Evolutionary conservation across 2,329 filamentous ascomycete species (phyloP), one percentile per base, ranked within the genome.

Genomic region (Plenodomus tracheiphilus): DNA sequence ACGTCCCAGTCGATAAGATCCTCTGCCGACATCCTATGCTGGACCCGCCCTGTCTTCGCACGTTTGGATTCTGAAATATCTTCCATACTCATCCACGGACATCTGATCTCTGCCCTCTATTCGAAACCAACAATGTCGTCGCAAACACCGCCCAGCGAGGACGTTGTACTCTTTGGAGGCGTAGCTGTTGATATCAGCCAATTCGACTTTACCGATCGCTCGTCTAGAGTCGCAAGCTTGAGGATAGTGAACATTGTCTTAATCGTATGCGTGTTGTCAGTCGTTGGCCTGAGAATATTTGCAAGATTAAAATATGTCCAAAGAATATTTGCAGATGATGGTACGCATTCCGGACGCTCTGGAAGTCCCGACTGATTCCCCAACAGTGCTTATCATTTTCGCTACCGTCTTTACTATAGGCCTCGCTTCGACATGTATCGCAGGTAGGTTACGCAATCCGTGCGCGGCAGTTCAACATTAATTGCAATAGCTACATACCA

Each of bases 311-410:
- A 36, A 38, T 55, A 61, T 30, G 51, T 65, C 15, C 45, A 47
- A 15, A 58, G 59, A 35, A 48, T 68, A 15, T 68, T 65, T 38
- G 18, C 47, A 6, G 64, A 68, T 38, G 64, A 68, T 37, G 34
- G 64, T 68, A 48, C 18, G 56, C 32, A 21, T 2, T 22, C 15
- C 7, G 15, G n/a, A 8, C 22, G 10, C 22, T 25, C n/a, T 36
- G 2, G 17, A 34, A 4, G 2, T 4, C 9, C 32, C 54, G 15
- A 51, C 42, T 43, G 21, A 34, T 21, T 0, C 7, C 20, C 15
- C 2, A 4, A 3, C 41, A 68, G 65, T 65, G 10, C 50, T 66
- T 9, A 65, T 68, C 34, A 18, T 61, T 3, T 36, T 62, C 41
- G 65, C 61, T 2, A 43, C 62, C 5, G 39, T 44, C 3, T 64